Percentiles rank a stretch among this genome's conserved stretches.
These are phyloP conservation scores for Drechslerella stenobrocha DNA, from an alignment of 2,329 filamentous ascomycete genomes.

Conservation along the genomic window DNA sequence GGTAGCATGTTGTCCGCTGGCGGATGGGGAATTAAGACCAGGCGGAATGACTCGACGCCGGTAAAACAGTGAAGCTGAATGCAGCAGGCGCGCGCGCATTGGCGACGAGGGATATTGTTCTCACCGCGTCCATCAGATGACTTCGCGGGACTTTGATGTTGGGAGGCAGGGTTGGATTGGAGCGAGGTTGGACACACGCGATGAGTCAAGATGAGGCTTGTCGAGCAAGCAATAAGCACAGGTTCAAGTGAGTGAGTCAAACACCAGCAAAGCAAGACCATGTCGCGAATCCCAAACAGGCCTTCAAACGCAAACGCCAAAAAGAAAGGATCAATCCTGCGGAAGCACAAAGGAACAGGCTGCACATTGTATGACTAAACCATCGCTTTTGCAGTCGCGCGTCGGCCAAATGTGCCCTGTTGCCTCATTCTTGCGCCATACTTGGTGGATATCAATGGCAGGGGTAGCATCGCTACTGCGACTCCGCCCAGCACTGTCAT, in stretches of 20 bases:
- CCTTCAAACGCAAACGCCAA: too few species aligned
- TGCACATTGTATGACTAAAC: constrained; percentile 21
- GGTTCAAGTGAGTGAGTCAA: too few species aligned
- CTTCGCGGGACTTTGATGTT: not conserved
- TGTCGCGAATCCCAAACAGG: too few species aligned
- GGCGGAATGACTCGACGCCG: constrained; percentile 14
- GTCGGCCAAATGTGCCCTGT: not conserved
- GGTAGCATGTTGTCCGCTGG: not conserved
- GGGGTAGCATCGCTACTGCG: constrained; percentile 13
- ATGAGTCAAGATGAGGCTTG: too few species aligned
- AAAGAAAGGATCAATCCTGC: too few species aligned
- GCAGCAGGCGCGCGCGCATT: constrained; percentile 6
- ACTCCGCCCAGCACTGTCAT: constrained; percentile 23
- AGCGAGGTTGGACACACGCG: too few species aligned
- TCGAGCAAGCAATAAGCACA: too few species aligned
- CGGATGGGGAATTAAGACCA: not conserved
- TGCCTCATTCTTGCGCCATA: constrained; percentile 9
- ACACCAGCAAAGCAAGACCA: too few species aligned
- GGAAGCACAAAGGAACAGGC: too few species aligned
- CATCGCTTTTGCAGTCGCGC: not conserved
- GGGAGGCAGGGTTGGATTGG: too few species aligned
- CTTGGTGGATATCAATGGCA: constrained; percentile 20
- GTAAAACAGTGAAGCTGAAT: constrained; percentile 4
- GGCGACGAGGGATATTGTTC: not conserved
- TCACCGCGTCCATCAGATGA: constrained; percentile 7